Evolutionary conservation across 208 protist species (phyloP), one percentile per base, ranked within the genome.

Genomic region (Trypanosoma conorhini): DNA sequence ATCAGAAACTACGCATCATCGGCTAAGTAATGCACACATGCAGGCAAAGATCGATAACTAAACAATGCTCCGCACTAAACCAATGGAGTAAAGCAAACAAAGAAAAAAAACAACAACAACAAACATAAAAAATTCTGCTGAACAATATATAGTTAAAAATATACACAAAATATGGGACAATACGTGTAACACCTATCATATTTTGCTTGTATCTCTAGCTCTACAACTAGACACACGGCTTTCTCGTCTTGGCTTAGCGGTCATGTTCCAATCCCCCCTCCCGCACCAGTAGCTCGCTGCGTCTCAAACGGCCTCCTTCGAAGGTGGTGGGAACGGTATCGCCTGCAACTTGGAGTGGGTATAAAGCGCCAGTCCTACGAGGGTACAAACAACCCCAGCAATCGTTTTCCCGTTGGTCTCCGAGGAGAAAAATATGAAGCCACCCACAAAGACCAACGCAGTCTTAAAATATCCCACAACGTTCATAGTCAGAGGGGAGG

Each of bases 381-480:
- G 62, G 1, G 89, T 92, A 35, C 91, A 48, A 15, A 62, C 12
- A 24, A 87, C 75, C 24, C 89, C 89, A 38, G 87, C 19, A 26
- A 88, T 9, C 33, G 73, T 81, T 65, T 79, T 72, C 31, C 52
- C 42, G 12, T 33, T 76, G 9, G 74, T 35, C 30, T 86, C 73
- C 3, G 70, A 64, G 0, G 72, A 68, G 15, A 88, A 54, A 67
- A 93, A 86, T 12, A 92, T 51, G 57, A 87, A 84, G 35, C 87
- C 87, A 1, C 79, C 65, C 5, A 91, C 30, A 72, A 95, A 89
- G 13, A 96, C 85, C 3, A 96, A 73, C 33, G 62, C 62, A 7
- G 88, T 94, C 67, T 96, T 96, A 42, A 94, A 62, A 74, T 96
- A 94, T 24, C 88, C 88, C 0, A 92, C 67, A 40, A 96, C 79